Evolutionary conservation across 2,329 filamentous ascomycete genomes (phyloP), one percentile per base, ranked within the genome.

Genomic region (Pseudogymnoascus sp.): DNA sequence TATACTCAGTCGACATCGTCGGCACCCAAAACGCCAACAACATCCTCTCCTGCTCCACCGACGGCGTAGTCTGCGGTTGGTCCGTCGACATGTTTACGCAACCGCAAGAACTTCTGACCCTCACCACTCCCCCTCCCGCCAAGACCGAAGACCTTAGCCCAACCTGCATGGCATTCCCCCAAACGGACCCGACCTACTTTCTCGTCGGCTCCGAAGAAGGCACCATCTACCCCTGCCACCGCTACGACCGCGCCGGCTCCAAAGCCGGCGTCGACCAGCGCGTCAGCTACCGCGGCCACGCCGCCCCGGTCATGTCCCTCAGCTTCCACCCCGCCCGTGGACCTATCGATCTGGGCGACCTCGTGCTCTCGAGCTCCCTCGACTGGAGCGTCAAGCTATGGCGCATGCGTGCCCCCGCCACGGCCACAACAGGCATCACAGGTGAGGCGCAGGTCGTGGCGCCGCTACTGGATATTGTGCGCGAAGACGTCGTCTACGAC

Each of bases 11-110:
- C 63, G 90, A 95, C 66, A 96, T 99, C 63, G 91, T 99, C 60
- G 95, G 95, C 67, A 99, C 96, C 0, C 95, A 97, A 73, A 99
- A 99, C 74, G 95, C 95, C 64, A 96, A 97, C 79, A 99, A 97
- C 75, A 96, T 99, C 73, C 90, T 99, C 70, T 97, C 93, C 36
- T 93, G 91, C 74, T 97, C 92, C 1, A 99, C 95, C 0, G 95
- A 99, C 72, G 95, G 95, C 62, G 91, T 96, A 8, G 91, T 97
- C 43, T 99, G 95, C 75, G 91, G 93, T 59, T 99, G 95, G 95
- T 93, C 90, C 63, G 91, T 97, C 67, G 96, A 99, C 75, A 97
- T 99, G 86, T 89, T 99, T 65, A 91, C 93, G 0, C 91, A 97
- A 75, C 95, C 95, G 0, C 93, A 97, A 76, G 95, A 99, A 78